Evolutionary conservation across 257 asterid genomes (phyloP).

Genomic region (Solanum lignicaule): DNA sequence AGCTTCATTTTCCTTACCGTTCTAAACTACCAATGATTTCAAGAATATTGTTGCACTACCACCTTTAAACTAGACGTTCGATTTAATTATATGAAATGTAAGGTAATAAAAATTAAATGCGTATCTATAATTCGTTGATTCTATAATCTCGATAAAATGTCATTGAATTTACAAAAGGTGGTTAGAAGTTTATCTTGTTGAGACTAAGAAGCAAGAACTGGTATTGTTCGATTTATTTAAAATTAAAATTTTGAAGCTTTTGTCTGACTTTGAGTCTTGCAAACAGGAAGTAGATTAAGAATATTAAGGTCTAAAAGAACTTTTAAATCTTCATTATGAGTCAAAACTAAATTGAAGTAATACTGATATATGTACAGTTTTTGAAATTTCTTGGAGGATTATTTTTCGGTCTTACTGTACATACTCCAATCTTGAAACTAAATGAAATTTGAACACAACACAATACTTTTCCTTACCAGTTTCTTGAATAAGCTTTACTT

Average conservation of each 20-base stretch:
- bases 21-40: neutral
- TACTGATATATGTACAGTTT: neutral
- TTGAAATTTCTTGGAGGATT: neutral
- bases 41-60: neutral
- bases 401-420: neutral
- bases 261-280: neutral
- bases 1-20: neutral
- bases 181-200: neutral
- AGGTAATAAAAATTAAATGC: neutral
- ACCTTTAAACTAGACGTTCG: neutral
- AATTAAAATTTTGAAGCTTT: neutral
- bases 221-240: neutral
- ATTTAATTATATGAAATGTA: neutral
- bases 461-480: neutral
- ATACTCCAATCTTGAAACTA: neutral
- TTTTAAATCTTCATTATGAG: neutral
- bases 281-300: neutral
- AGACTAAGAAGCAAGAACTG: neutral
- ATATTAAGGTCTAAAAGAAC: neutral
- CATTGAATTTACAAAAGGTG: neutral
- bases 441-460: neutral
- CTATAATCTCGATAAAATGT: neutral
- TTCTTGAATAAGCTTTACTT: neutral
- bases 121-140: neutral
- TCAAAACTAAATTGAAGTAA: neutral